Percentiles rank a stretch among this genome's conserved stretches.
Conservation (phyloP, 2,329 filamentous ascomycete genomes). For the Fonsecaea multimorphosa region DNA sequence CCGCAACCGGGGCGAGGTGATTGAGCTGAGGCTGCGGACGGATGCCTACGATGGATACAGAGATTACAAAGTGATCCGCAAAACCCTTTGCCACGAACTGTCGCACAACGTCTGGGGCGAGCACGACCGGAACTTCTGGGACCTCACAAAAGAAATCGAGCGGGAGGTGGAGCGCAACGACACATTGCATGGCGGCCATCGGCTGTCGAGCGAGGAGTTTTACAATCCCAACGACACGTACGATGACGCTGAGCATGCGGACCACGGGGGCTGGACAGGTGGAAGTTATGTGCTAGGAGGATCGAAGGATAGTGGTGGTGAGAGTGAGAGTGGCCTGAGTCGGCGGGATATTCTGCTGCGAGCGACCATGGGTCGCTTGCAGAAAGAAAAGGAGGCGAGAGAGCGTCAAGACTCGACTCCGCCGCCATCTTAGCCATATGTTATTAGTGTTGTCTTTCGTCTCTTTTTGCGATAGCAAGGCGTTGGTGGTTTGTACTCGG, state of each 20-base stretch:
- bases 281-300: conserved; percentile 76
- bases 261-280: conserved; percentile 78
- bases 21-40: conserved; percentile 87
- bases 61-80: conserved; percentile 88
- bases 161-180: conserved; percentile 80
- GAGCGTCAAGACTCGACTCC: conserved; percentile 22
- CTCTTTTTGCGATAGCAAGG: conserved; percentile 12
- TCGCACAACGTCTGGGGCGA: conserved; percentile 87
- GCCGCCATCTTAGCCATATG: conserved; percentile 10
- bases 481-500: conserved; percentile 11
- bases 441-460: not conserved
- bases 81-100: conserved; percentile 92
- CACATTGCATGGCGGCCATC: conserved; percentile 74
- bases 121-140: conserved; percentile 89
- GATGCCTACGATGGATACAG: conserved; percentile 93
- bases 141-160: conserved; percentile 82
- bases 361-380: conserved; percentile 58
- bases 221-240: conserved; percentile 61
- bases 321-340: conserved; percentile 59
- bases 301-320: conserved; percentile 49
- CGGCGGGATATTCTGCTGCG: conserved; percentile 76
- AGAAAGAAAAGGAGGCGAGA: conserved; percentile 21
- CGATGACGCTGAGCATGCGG: conserved; percentile 62
- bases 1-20: conserved; percentile 83
- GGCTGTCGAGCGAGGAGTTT: conserved; percentile 64